Percentiles rank a stretch among this genome's conserved stretches.
phyloP scores from a whole-genome alignment of 257 asterid species.

The Nyctanthes arbortristis region DNA sequence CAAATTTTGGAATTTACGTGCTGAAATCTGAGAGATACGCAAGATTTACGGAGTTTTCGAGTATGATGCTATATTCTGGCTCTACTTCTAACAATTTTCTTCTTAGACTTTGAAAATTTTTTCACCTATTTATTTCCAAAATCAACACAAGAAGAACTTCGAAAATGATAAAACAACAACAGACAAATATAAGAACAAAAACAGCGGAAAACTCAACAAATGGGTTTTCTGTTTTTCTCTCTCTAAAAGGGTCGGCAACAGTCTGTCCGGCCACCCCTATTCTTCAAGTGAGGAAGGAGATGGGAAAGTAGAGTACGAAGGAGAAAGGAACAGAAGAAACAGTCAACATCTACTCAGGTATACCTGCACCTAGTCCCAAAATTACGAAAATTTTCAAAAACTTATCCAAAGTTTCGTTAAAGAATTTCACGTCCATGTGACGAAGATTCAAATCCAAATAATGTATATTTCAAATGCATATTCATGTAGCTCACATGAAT shows the following conservation, averaged over 20 bases:
- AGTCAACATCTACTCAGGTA: not conserved
- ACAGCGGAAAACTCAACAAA: not conserved
- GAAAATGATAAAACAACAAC: too few relatives aligned
- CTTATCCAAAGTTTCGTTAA: too few relatives aligned
- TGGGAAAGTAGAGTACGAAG: not conserved
- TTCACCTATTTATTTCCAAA: conserved; percentile 23
- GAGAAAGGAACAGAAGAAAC: not conserved
- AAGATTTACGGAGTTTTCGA: conserved; percentile 30
- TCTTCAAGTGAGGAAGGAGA: not conserved
- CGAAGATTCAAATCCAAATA: too few relatives aligned
- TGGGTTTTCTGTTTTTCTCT: conserved; percentile 12
- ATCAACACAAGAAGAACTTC: conserved; percentile 13
- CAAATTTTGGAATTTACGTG: conserved; percentile 13
- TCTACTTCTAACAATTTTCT: conserved; percentile 16
- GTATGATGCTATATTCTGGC: conserved; percentile 18
- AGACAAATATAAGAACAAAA: not conserved
- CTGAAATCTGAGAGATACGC: conserved; percentile 14
- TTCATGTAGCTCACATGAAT: too few relatives aligned
- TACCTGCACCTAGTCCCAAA: not conserved
- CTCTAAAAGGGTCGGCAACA: conserved; percentile 24
- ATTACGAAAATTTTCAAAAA: too few relatives aligned
- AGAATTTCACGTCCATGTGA: too few relatives aligned
- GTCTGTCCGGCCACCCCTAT: conserved; percentile 8
- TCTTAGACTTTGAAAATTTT: conserved; percentile 48
- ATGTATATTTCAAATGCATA: too few relatives aligned